Conservation (phyloP, 2,329 filamentous ascomycete genomes). For the Xylaria multiplex region DNA sequence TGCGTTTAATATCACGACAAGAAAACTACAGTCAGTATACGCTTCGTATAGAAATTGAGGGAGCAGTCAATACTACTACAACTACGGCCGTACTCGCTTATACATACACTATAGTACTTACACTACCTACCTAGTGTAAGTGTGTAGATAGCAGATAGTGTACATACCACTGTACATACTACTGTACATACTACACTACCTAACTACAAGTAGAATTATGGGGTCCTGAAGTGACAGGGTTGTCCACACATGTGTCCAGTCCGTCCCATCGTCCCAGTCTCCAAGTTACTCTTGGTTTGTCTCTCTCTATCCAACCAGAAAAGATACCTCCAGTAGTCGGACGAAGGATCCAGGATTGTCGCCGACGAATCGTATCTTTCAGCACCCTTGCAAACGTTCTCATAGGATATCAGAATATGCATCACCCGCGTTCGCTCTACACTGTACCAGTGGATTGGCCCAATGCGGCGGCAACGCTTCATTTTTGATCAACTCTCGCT, state of each 20-base stretch:
- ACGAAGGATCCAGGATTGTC: constrained; percentile 40
- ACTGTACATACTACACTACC: too few relatives aligned
- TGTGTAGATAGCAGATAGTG: too few relatives aligned
- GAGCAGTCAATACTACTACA: neutral
- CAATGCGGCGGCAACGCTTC: constrained; percentile 48
- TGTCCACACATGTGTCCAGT: constrained; percentile 35
- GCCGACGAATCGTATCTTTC: constrained; percentile 51
- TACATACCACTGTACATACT: too few relatives aligned
- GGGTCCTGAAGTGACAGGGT: constrained; percentile 34
- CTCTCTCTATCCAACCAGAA: constrained; percentile 44
- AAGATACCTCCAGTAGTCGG: constrained; percentile 35
- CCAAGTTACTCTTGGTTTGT: constrained; percentile 34
- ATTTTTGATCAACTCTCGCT: constrained; percentile 30
- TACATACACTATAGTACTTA: neutral
- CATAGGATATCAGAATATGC: constrained; percentile 56
- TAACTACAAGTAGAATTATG: constrained; percentile 10
- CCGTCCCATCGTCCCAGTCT: constrained; percentile 2
- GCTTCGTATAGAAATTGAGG: neutral
- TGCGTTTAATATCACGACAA: constrained; percentile 1
- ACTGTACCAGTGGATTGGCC: constrained; percentile 56
- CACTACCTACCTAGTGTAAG: too few relatives aligned
- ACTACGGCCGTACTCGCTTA: constrained; percentile 6
- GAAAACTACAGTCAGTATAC: neutral
- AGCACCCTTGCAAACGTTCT: constrained; percentile 49
- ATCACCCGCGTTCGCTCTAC: constrained; percentile 50